Evolutionary conservation across 495 filamentous ascomycete genomes (phyloP).

Genomic region (Aspergillus asperescens): DNA sequence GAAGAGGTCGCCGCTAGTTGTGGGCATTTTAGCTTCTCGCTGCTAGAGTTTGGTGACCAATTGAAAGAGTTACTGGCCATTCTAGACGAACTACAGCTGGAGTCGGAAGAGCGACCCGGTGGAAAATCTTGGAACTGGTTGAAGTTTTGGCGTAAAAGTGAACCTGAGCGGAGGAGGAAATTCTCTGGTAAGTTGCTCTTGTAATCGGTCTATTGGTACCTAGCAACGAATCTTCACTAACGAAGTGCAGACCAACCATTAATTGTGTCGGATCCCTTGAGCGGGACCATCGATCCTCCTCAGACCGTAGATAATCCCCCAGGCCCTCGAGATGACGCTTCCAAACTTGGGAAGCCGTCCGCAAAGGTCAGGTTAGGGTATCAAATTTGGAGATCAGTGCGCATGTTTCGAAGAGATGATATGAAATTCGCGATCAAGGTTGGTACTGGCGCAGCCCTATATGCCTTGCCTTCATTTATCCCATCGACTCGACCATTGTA

Average conservation of each 20-base stretch:
- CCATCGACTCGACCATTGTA: constrained; percentile 72
- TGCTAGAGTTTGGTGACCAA: constrained; percentile 85
- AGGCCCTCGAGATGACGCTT: neutral
- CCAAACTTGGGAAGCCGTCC: neutral
- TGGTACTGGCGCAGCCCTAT: constrained; percentile 78
- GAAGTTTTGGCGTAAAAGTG: constrained; percentile 60
- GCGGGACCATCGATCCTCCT: neutral
- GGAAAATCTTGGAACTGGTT: constrained; percentile 81
- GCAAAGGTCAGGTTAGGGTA: constrained; percentile 42
- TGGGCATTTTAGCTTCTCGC: constrained; percentile 86
- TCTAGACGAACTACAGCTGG: constrained; percentile 73
- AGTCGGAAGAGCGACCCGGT: constrained; percentile 50
- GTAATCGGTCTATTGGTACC: neutral
- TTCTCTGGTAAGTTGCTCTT: constrained; percentile 17
- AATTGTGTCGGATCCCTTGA: neutral
- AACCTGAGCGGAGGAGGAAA: constrained; percentile 12
- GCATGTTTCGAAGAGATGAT: constrained; percentile 60
- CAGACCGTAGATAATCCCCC: neutral
- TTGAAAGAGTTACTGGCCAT: constrained; percentile 76
- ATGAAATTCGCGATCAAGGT: constrained; percentile 86
- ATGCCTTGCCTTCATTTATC: constrained; percentile 82
- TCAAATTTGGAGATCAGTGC: constrained; percentile 53
- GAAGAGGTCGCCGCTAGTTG: constrained; percentile 96
- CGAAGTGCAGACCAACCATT: constrained; percentile 4
- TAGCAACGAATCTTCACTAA: neutral